Base-by-base conservation (phyloP, 1,139 yeast genomes). In the Scheffersomyces insectosa region DNA sequence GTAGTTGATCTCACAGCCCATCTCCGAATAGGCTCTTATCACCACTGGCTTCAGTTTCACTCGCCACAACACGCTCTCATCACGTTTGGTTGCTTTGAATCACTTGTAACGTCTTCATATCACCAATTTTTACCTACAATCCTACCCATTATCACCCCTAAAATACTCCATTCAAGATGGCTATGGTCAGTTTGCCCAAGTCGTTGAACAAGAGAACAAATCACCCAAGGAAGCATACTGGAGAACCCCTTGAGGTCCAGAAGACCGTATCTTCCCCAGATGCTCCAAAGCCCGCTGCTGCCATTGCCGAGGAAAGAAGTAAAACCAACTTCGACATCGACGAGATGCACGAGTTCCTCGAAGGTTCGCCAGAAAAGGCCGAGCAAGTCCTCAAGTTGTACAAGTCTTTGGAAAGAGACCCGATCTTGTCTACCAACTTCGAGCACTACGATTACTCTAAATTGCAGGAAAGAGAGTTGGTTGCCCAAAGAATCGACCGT, bases 381-480 rank as follows among this genome's bases (percentile, higher is more conserved):
- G 64, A 58, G 37, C 55, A 68, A 47, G 63, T 77, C 45, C 78
- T 79, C 52, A 68, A 68, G 44, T 60, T 82, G 45, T 70, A 73
- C 65, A 66, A 59, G 44, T 64, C 68, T 41, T 63, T 78, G 49
- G 83, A 79, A 62, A 62, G 80, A 31, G 85, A 82, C 58, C 85
- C 87, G 1, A 63, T 77, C 12, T 57, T 63, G 42, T 74, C 80
- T 46, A 70, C 76, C 43, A 69, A 75, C 35, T 71, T 70, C 42
- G 66, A 69, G 45, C 76, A 71, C 57, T 83, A 82, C 57, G 88
- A 83, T 50, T 57, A 73, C 47, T 68, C 77, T 36, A 79, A 77
- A 56, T 66, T 61, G 25, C 65, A 74, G 51, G 68, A 73, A 48
- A 73, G 88, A 46, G 79, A 75, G 57, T 68, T 71, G 41, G 77